phyloP scores from a whole-genome alignment of 2,329 filamentous ascomycete genomes.

The Sphaerulina populicola region DNA sequence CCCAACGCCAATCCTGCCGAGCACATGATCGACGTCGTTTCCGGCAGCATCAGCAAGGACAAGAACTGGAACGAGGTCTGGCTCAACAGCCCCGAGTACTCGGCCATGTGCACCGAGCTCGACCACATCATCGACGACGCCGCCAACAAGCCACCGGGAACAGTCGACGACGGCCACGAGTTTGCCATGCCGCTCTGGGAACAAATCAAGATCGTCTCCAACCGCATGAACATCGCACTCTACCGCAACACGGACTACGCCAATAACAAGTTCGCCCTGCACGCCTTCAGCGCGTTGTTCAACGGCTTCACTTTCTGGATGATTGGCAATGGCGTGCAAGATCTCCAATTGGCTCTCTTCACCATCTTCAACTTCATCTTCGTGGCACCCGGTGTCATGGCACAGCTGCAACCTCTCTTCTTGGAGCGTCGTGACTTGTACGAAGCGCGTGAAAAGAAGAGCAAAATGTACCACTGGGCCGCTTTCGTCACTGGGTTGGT shows the following conservation, averaged over 20 bases:
- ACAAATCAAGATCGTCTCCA: constrained; percentile 37
- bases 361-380: constrained; percentile 33
- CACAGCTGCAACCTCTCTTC: constrained; percentile 54
- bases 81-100: constrained; percentile 35
- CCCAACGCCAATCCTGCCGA: constrained; percentile 48
- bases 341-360: constrained; percentile 34
- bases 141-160: constrained; percentile 31
- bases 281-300: constrained; percentile 45
- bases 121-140: constrained; percentile 36
- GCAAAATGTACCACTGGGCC: constrained; percentile 66
- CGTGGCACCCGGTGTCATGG: constrained; percentile 41
- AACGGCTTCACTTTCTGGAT: constrained; percentile 45
- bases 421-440: constrained; percentile 51
- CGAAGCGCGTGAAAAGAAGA: constrained; percentile 53
- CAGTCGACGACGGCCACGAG: constrained; percentile 37
- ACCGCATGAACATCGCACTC: constrained; percentile 50
- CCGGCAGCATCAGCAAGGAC: constrained; percentile 37
- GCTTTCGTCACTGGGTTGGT: constrained; percentile 64
- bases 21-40: constrained; percentile 44
- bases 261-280: constrained; percentile 54
- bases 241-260: constrained; percentile 60
- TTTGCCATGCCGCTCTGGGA: constrained; percentile 39
- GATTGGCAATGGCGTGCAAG: constrained; percentile 29
- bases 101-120: constrained; percentile 35
- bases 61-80: constrained; percentile 41